A percentile compares a stretch with the other conserved stretches of the same genome.
phyloP scores from a whole-genome alignment of 2,329 filamentous ascomycete genomes.

The Neonectria coccinea region DNA sequence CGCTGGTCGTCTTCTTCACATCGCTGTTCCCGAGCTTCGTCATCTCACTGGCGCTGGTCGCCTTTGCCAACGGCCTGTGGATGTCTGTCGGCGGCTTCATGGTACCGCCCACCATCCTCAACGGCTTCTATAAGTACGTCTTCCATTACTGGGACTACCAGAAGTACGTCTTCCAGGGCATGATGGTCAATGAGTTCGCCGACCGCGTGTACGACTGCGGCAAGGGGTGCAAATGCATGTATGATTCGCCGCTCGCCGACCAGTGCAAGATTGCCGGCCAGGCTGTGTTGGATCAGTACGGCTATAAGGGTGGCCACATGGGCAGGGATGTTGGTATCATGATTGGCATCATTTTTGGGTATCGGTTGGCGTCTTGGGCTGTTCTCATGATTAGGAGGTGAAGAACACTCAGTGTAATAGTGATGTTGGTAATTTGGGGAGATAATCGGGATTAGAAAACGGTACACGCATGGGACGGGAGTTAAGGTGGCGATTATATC shows the following conservation, averaged over 20 bases:
- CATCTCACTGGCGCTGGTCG: conserved; percentile 80
- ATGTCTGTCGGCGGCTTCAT: conserved; percentile 89
- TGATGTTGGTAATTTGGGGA: background rate
- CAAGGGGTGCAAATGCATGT: conserved; percentile 75
- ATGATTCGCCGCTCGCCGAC: conserved; percentile 62
- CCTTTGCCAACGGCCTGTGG: conserved; percentile 90
- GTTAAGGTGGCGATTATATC: background rate
- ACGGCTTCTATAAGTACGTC: conserved; percentile 87
- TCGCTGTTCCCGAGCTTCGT: conserved; percentile 83
- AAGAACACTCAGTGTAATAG: background rate
- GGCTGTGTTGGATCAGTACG: conserved; percentile 77
- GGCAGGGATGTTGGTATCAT: conserved; percentile 85
- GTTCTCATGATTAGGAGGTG: conserved; percentile 58
- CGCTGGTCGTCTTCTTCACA: conserved; percentile 81
- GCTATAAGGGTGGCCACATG: conserved; percentile 74
- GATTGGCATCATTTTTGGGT: conserved; percentile 77
- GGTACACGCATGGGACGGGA: background rate
- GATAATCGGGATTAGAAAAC: background rate
- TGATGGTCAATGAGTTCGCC: conserved; percentile 92
- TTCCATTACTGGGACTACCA: conserved; percentile 94
- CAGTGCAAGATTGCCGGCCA: conserved; percentile 78
- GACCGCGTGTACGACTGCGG: conserved; percentile 66
- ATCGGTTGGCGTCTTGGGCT: conserved; percentile 68
- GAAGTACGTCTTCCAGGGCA: conserved; percentile 86
- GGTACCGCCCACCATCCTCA: conserved; percentile 77